phyloP scores from a whole-genome alignment of 495 filamentous ascomycete species.

The Penicillium waksmanii region DNA sequence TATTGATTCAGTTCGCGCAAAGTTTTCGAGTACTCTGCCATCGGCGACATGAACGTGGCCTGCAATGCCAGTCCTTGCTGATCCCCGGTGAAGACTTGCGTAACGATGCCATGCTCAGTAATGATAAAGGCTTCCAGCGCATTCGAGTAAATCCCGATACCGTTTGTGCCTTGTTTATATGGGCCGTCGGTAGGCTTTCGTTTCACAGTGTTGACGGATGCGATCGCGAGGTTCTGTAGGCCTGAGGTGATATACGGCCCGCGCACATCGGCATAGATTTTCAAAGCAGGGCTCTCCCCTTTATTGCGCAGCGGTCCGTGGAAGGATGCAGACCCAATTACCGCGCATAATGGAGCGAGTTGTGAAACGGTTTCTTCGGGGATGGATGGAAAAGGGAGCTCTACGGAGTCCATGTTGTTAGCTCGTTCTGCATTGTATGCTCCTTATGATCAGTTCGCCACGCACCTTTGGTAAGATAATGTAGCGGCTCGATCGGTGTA shows the following conservation, averaged over 20 bases:
- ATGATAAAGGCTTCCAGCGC: constrained; percentile 84
- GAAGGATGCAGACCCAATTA: constrained; percentile 57
- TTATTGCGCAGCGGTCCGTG: constrained; percentile 51
- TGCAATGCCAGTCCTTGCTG: constrained; percentile 80
- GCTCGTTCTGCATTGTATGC: background rate
- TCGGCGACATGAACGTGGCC: constrained; percentile 72
- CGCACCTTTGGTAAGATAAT: constrained; percentile 86
- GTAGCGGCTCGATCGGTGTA: constrained; percentile 80
- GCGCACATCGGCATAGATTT: constrained; percentile 82
- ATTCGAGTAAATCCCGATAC: constrained; percentile 86
- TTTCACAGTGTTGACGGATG: constrained; percentile 85
- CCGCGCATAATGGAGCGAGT: constrained; percentile 60
- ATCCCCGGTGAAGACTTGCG: constrained; percentile 78
- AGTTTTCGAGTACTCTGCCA: constrained; percentile 83
- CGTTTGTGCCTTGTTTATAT: constrained; percentile 90
- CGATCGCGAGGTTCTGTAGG: constrained; percentile 81
- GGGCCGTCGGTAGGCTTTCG: constrained; percentile 77
- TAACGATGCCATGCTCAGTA: constrained; percentile 87
- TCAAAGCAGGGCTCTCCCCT: constrained; percentile 63
- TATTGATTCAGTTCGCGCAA: constrained; percentile 87
- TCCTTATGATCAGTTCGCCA: background rate
- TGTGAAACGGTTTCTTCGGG: constrained; percentile 59
- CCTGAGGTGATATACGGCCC: constrained; percentile 81
- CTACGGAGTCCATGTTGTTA: constrained; percentile 26
- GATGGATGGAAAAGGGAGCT: constrained; percentile 71